Percentiles rank a stretch among this genome's conserved stretches.
phyloP scores from a whole-genome alignment of 495 filamentous ascomycete genomes.

The Aspergillus mulundensis region DNA sequence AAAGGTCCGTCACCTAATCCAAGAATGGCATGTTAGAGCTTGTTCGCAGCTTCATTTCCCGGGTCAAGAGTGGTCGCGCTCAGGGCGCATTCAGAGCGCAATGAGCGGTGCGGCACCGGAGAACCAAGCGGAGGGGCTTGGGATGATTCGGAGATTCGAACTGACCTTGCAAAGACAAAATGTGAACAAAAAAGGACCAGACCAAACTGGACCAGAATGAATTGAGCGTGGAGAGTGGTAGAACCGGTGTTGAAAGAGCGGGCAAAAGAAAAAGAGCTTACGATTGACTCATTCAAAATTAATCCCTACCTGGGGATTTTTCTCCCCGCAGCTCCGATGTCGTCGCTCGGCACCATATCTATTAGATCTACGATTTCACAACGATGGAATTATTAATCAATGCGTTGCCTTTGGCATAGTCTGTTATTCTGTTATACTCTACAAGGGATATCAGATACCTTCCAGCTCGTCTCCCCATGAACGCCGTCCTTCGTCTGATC shows the following conservation, averaged over 20 bases:
- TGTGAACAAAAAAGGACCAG: background rate
- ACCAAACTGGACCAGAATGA: background rate
- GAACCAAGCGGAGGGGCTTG: background rate
- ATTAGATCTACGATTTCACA: no score
- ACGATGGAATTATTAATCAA: background rate
- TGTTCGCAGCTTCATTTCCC: background rate
- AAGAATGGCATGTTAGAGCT: background rate
- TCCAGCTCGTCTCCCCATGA: background rate
- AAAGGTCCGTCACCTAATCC: background rate
- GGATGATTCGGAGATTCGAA: background rate
- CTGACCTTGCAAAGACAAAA: slow-evolving; percentile 9
- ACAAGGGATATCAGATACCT: background rate
- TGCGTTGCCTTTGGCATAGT: background rate
- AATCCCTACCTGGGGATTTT: slow-evolving; percentile 11
- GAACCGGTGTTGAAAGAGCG: background rate
- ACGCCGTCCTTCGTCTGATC: slow-evolving; percentile 9
- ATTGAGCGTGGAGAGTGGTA: slow-evolving; percentile 1
- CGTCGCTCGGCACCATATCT: slow-evolving; percentile 20
- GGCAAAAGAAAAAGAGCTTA: slow-evolving; percentile 3
- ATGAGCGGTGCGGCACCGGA: slow-evolving; percentile 4
- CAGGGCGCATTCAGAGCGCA: background rate
- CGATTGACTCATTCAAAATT: slow-evolving; percentile 22
- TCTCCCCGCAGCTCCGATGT: slow-evolving; percentile 34
- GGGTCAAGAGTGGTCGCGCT: background rate
- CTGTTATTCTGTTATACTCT: slow-evolving; percentile 5